phyloP scores from a whole-genome alignment of 1,284 basidiomycete species.

The Fomitopsis schrenkii region DNA sequence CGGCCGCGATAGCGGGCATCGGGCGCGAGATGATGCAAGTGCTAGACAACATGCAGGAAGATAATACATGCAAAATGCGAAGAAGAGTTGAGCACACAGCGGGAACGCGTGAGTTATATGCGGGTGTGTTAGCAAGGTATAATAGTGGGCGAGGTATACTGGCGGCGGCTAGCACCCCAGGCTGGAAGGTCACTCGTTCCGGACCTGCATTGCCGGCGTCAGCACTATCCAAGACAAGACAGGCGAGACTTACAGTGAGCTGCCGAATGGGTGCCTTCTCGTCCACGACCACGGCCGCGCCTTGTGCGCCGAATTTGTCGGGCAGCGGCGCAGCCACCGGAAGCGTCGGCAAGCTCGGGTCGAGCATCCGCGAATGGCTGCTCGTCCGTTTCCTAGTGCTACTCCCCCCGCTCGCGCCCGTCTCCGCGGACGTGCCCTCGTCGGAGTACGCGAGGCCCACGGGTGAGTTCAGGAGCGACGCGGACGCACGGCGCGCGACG shows the following conservation, averaged over 20 bases:
- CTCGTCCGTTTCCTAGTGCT: background rate
- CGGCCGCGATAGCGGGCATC: background rate
- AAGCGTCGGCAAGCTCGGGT: constrained; percentile 16
- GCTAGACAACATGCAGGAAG: background rate
- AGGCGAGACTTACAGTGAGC: constrained; percentile 16
- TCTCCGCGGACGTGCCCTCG: background rate
- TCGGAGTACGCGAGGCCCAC: constrained; percentile 1
- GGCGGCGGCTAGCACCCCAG: background rate
- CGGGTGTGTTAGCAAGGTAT: constrained; percentile 2
- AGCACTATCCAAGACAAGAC: background rate
- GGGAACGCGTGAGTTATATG: background rate
- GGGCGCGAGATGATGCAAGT: background rate
- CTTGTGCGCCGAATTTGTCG: constrained; percentile 19
- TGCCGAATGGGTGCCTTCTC: constrained; percentile 15
- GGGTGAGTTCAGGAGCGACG: constrained; percentile 14
- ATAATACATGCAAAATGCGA: constrained; percentile 1
- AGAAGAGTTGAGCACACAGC: background rate
- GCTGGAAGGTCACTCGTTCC: constrained; percentile 17
- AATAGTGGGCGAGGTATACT: background rate
- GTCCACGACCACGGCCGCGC: constrained; percentile 2
- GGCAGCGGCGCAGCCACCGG: constrained; percentile 21
- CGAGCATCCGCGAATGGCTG: constrained; percentile 15
- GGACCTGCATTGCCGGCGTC: constrained; percentile 12
- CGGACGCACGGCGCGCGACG: background rate
- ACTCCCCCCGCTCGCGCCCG: constrained; percentile 3